Evolutionary conservation across 495 filamentous ascomycete species (phyloP).

Genomic region (Symbiotaphrina buchneri): DNA sequence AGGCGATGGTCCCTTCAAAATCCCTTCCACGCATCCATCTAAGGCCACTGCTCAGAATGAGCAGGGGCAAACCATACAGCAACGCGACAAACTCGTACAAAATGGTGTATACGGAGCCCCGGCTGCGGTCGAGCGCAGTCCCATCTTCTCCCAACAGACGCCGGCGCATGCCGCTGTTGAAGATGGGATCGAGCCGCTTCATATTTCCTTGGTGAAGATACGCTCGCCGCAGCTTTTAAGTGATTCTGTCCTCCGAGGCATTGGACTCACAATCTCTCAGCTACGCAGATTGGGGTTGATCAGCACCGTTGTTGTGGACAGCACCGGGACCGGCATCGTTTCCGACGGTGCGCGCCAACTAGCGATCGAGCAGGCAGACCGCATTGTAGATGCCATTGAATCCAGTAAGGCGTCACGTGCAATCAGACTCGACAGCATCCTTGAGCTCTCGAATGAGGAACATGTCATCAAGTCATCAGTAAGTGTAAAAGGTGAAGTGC

Average conservation of each 20-base stretch:
- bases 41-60: constrained; percentile 3
- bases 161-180: constrained; percentile 10
- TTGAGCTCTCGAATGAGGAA: no score
- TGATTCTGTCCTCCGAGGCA: constrained; percentile 42
- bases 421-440: constrained; percentile 40
- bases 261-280: constrained; percentile 67
- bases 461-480: no score
- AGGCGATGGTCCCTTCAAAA: background rate
- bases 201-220: constrained; percentile 75
- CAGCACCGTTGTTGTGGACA: constrained; percentile 61
- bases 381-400: constrained; percentile 53
- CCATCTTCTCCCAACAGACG: constrained; percentile 32
- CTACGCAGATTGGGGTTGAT: constrained; percentile 59
- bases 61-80: constrained; percentile 8
- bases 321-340: no score
- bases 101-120: constrained; percentile 32
- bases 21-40: constrained; percentile 1
- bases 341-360: constrained; percentile 15
- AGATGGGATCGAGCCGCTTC: constrained; percentile 26
- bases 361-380: constrained; percentile 41
- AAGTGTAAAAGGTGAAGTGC: no score
- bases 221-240: constrained; percentile 44
- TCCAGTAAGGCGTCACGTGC: constrained; percentile 38
- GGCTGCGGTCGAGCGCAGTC: constrained; percentile 35
- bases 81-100: constrained; percentile 7